Conservation (phyloP, 2,329 filamentous ascomycete genomes). For the Colletotrichum spinosum region DNA sequence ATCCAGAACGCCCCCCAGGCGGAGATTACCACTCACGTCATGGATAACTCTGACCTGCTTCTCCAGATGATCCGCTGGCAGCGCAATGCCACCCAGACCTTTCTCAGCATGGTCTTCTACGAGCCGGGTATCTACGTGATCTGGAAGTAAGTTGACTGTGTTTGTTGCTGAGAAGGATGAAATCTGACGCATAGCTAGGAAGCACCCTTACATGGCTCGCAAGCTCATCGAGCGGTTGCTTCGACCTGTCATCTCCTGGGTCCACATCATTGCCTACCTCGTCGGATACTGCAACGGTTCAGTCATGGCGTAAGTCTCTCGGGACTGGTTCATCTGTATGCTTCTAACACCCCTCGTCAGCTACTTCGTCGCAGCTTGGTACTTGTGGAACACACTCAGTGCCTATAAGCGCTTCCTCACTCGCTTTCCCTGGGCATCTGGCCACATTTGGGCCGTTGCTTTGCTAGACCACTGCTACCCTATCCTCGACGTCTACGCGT, state of each 20-base stretch:
- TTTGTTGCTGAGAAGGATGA: not conserved
- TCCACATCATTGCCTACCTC: conserved; percentile 27
- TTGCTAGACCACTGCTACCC: conserved; percentile 31
- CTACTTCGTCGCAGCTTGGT: conserved; percentile 24
- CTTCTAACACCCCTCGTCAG: conserved; percentile 1
- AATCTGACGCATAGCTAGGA: not conserved
- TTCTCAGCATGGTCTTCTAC: conserved; percentile 2
- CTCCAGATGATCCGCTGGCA: conserved; percentile 43
- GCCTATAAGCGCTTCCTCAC: conserved; percentile 19
- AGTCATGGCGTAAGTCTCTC: conserved; percentile 9
- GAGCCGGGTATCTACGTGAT: conserved; percentile 26
- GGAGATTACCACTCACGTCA: conserved; percentile 40
- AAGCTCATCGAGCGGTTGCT: conserved; percentile 36
- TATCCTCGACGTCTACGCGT: conserved; percentile 31
- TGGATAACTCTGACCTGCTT: conserved; percentile 36
- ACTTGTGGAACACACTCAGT: conserved; percentile 17
- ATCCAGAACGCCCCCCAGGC: conserved; percentile 43
- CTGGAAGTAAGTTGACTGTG: not conserved
- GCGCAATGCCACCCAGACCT: conserved; percentile 36
- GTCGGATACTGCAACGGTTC: conserved; percentile 14
- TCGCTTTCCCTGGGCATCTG: conserved; percentile 24
- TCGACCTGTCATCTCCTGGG: conserved; percentile 22
- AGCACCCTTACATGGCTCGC: conserved; percentile 35
- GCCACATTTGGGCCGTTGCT: conserved; percentile 27
- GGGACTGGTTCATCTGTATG: too few species aligned